A percentile compares a stretch with the other conserved stretches of the same genome.
Evolutionary conservation across 202 grass and related monocot genomes (phyloP).

Genomic region (Panicum virgatum): DNA sequence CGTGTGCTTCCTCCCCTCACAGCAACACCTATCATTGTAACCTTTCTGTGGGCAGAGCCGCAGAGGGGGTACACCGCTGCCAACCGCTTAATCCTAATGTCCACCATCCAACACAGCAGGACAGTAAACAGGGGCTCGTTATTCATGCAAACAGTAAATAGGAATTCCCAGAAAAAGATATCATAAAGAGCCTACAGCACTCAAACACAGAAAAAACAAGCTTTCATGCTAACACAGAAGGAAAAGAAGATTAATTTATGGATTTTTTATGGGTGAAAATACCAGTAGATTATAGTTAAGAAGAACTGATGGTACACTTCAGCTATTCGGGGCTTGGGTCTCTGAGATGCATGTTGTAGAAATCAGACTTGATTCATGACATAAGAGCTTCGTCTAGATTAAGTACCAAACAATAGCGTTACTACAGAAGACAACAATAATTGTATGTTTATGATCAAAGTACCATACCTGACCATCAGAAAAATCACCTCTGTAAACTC

Average conservation of each 20-base stretch:
- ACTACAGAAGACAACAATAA: background rate
- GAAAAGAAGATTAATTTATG: background rate
- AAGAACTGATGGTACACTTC: conserved; percentile 21
- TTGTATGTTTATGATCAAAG: background rate
- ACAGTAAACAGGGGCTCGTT: background rate
- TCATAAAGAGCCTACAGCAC: conserved; percentile 4
- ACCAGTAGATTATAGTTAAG: background rate
- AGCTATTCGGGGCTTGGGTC: background rate
- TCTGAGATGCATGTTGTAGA: conserved; percentile 20
- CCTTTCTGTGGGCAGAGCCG: background rate
- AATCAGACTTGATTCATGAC: conserved; percentile 15
- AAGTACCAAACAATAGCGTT: conserved; percentile 8
- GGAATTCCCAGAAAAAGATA: background rate
- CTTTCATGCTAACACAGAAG: conserved; percentile 2
- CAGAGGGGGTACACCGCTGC: background rate
- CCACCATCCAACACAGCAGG: background rate
- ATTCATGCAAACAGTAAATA: background rate
- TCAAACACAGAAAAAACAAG: conserved; percentile 12
- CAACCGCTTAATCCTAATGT: background rate
- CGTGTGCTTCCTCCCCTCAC: background rate
- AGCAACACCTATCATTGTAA: background rate
- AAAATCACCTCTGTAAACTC: conserved; percentile 92
- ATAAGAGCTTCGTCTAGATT: conserved; percentile 28
- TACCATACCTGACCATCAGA: conserved; percentile 77
- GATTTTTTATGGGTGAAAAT: background rate